Base-by-base conservation (phyloP, 805 yeast species). In the Saccharomycopsis guyanensis region DNA sequence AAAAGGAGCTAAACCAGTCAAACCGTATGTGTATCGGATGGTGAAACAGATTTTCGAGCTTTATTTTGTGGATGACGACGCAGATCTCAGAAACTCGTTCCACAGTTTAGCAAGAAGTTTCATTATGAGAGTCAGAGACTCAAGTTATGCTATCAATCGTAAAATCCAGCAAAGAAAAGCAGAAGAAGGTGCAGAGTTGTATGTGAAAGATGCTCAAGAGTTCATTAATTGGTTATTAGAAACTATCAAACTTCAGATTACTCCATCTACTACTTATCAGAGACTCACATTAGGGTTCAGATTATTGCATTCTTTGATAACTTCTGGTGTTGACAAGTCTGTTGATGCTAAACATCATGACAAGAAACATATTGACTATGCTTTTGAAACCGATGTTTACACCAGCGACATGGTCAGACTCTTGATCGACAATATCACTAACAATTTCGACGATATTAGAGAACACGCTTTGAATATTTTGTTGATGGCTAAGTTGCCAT, bases 381-480 rank as follows among this genome's bases (percentile, higher is more conserved):
- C 81, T 5, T 78, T 73, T 56, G 52, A 66, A 19, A 53, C 80
- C 1, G 56, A 63, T 0, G 53, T 83, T 1, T 75, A 69, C 52
- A 56, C 61, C 16, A 59, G 64, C 16, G 53, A 54, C 1, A 53
- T 75, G 24, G 56, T 73, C 1, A 64, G 80, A 42, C 56, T 76
- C 6, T 62, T 88, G 43, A 59, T 82, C 16, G 84, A 82, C 53
- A 77, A 77, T 45, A 65, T 85, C 5, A 66, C 78, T 25, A 82
- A 82, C 58, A 81, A 82, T 51, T 88, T 78, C 61, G 87, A 84
- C 47, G 96, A 88, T 58, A 72, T 89, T 16, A 71, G 97, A 49
- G 67, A 69, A 3, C 47, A 57, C 7, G 66, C 86, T 1, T 70
- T 72, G 1, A 51, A 59, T 2, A 45, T 81, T 1, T 57, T 87